Conservation (phyloP, 1,284 basidiomycete species). For the Cryptococcus depauperatus region DNA sequence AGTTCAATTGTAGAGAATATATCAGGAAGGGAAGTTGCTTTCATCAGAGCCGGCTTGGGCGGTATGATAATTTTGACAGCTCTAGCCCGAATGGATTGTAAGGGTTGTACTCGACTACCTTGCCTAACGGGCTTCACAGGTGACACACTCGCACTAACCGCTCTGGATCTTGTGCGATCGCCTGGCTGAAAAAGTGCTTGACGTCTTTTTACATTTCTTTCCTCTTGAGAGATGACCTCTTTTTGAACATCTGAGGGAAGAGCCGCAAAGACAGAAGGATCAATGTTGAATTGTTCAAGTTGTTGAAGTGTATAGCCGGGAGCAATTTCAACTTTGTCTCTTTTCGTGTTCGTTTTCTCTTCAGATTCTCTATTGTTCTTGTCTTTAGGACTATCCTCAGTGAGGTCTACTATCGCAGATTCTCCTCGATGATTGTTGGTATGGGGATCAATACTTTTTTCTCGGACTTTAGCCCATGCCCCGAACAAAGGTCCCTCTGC, state of each 20-base stretch:
- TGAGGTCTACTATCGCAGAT: conserved; percentile 14
- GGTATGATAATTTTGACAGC: conserved; percentile 2
- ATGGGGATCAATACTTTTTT: neutral
- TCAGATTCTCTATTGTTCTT: neutral
- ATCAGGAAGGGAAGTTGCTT: conserved; percentile 49
- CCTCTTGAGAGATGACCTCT: conserved; percentile 59
- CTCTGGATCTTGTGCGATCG: conserved; percentile 9
- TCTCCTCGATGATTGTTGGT: neutral
- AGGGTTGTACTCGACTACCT: conserved; percentile 15
- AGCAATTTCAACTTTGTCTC: conserved; percentile 10
- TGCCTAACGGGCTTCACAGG: conserved; percentile 12
- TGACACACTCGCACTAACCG: conserved; percentile 5
- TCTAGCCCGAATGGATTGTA: conserved; percentile 1
- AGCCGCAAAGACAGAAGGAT: conserved; percentile 60
- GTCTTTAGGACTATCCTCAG: neutral
- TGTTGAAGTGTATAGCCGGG: conserved; percentile 46
- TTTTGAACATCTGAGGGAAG: conserved; percentile 61
- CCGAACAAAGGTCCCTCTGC: conserved; percentile 31
- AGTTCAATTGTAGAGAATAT: conserved; percentile 59
- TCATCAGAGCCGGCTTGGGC: conserved; percentile 42
- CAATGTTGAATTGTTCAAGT: conserved; percentile 57
- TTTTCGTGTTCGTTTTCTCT: neutral
- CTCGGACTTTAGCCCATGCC: conserved; percentile 24
- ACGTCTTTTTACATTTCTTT: conserved; percentile 12
- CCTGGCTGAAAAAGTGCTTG: conserved; percentile 45